These are phyloP conservation scores for Reticulascus tulasneorum DNA, from an alignment of 2,329 filamentous ascomycete genomes.

Conservation along the genomic window DNA sequence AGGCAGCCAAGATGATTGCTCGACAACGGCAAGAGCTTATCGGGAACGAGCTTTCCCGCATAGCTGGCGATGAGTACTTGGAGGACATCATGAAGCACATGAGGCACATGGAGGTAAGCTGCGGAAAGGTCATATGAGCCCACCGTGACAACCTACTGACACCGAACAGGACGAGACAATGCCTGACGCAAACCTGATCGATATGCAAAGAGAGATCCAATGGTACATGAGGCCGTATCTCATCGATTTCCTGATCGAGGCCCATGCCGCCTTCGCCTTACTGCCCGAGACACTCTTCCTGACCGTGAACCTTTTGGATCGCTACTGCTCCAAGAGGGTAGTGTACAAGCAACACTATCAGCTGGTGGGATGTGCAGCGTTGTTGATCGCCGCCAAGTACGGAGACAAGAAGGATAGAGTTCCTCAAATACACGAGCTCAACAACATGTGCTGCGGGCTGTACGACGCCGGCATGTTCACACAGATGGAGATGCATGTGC, in stretches of 20 bases:
- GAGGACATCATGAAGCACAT: slow-evolving; percentile 94
- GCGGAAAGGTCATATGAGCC: background rate
- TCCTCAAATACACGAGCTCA: slow-evolving; percentile 93
- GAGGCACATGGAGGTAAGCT: slow-evolving; percentile 83
- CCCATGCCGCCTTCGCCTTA: slow-evolving; percentile 89
- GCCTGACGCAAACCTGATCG: slow-evolving; percentile 94
- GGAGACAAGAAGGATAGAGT: slow-evolving; percentile 98
- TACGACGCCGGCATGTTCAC: slow-evolving; percentile 99
- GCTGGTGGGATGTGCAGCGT: slow-evolving; percentile 89
- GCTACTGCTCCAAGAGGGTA: slow-evolving; percentile 95
- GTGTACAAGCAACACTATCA: slow-evolving; percentile 99
- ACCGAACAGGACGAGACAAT: slow-evolving; percentile 69
- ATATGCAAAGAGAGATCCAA: slow-evolving; percentile 98
- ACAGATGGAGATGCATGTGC: slow-evolving; percentile 99
- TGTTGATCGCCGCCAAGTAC: slow-evolving; percentile 97
- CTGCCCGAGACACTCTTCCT: slow-evolving; percentile 94
- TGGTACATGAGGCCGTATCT: slow-evolving; percentile 99
- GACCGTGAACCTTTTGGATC: slow-evolving; percentile 91
- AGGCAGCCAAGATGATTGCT: slow-evolving; percentile 73
- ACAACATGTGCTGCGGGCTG: slow-evolving; percentile 97
- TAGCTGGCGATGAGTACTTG: slow-evolving; percentile 85
- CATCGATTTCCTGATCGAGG: slow-evolving; percentile 96
- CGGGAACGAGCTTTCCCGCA: slow-evolving; percentile 80
- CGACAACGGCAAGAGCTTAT: slow-evolving; percentile 83
- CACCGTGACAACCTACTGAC: slow-evolving; percentile 1